Evolutionary conservation across 768 basidiomycete species (phyloP), one percentile per base, ranked within the genome.

Genomic region (Serendipita vermifera): DNA sequence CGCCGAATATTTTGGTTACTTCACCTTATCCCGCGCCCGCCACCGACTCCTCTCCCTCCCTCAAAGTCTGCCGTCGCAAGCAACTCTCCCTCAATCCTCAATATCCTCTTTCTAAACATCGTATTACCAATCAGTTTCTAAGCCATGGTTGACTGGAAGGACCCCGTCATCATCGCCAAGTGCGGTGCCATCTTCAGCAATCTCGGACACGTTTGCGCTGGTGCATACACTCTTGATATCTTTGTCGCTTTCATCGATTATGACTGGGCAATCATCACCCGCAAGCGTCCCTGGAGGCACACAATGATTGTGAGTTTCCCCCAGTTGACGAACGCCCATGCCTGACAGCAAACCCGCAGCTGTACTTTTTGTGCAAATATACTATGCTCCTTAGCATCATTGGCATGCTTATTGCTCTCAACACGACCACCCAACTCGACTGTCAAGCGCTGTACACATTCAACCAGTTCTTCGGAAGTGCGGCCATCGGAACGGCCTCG

Each of bases 381-480:
- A 51, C 46, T 9, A 51, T 51, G 46, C 29, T 51, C 22, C 31
- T 51, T 9, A 15, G 22, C 46, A 51, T 51, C 46, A 51, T 51
- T 26, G 46, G 46, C 20, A 51, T 51, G 46, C 46, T 51, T 29
- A 51, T 51, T 29, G 46, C 46, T 26, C 46, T 51, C 22, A 51
- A 51, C 22, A 51, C 46, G 5, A 51, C 46, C 15, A 26, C 15
- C 4, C 17, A 62, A 57, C 56, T 77, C 57, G 68, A 73, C 40
- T 77, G 75, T 58, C 73, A 76, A 60, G 66, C 70, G 3, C 58
- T 77, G 58, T 76, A 77, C 63, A 70, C 72, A 24, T 75, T 73
- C 62, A 75, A 74, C 59, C 71, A 76, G 66, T 55, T 61, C 36
- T 39, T 57, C 41, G 60, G 60, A 17, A 60, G 59, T 36, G 59